Base-by-base conservation (phyloP, 2,329 filamentous ascomycete species). In the Paraphoma sp. region DNA sequence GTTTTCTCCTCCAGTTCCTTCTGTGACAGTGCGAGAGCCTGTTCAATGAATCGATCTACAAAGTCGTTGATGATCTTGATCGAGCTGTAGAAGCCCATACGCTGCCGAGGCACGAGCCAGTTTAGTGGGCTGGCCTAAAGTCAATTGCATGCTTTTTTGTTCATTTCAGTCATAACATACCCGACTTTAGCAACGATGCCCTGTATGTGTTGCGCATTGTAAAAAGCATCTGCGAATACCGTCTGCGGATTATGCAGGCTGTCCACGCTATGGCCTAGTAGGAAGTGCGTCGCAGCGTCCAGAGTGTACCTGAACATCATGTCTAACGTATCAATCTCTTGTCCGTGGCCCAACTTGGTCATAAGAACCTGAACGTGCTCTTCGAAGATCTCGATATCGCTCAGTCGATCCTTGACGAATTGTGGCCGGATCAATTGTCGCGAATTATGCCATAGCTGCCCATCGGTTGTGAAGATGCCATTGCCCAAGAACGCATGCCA, bases 371-470 rank as follows among this genome's bases (percentile, higher is more conserved):
- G 83, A 23, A 93, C 84, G 71, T 97, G 92, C 18, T 82, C 81
- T 78, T 97, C 93, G 71, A 96, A 93, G 56, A 89, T 87, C 49
- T 92, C 84, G 57, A 97, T 79, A 74, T 97, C 91, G 61, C 89
- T 90, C 36, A 97, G 86, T 17, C 93, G 89, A 69, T 96, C 90
- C 67, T 89, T 90, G 69, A 92, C 87, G 76, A 97, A 97, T 70
- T 96, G 92, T 0, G 93, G 93, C 2, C 93, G 84, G 60, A 97
- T 87, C 57, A 97, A 82, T 62, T 91, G 87, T n/a, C 93, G 85
- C 50, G 89, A 92, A 53, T 84, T 83, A 64, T 94, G 91, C 93
- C 93, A 97, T 50, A 83, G 78, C 28, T 87, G 81, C 11, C 90
- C 89, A 71, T 97, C 93, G 0, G 92, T 96, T 7, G 88, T 88